Evolutionary conservation across 768 basidiomycete species (phyloP).

Genomic region (Mycena sanguinolenta): DNA sequence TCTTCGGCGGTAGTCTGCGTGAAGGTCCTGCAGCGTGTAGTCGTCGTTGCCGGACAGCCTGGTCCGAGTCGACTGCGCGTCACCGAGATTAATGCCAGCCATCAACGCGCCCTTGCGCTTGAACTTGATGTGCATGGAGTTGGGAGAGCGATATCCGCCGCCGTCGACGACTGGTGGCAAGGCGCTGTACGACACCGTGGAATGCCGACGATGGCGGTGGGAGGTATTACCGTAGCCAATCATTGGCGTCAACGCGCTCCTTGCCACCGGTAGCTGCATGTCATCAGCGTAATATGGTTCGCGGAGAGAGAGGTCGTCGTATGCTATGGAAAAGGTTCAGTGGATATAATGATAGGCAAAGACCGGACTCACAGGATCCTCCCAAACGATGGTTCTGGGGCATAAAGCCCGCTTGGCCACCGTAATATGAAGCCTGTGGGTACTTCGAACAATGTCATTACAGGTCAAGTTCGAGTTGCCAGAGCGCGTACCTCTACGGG

Average conservation of each 20-base stretch:
- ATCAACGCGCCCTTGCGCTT: slow-evolving; percentile 78
- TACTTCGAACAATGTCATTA: slow-evolving; percentile 49
- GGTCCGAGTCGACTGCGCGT: slow-evolving; percentile 72
- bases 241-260: slow-evolving; percentile 48
- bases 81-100: slow-evolving; percentile 74
- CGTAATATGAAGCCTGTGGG: slow-evolving; percentile 62
- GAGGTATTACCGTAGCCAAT: slow-evolving; percentile 45
- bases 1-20: slow-evolving; percentile 70
- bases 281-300: slow-evolving; percentile 66
- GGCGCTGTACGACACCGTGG: slow-evolving; percentile 61
- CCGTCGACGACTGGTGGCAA: slow-evolving; percentile 53
- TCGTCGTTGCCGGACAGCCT: slow-evolving; percentile 72
- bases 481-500: slow-evolving; percentile 52
- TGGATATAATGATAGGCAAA: slow-evolving; percentile 2
- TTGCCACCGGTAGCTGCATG: slow-evolving; percentile 53
- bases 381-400: slow-evolving; percentile 57
- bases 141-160: slow-evolving; percentile 59
- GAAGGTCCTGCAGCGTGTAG: slow-evolving; percentile 75
- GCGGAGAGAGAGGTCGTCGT: slow-evolving; percentile 62
- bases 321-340: slow-evolving; percentile 50
- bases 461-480: not conserved
- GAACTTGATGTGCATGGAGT: slow-evolving; percentile 73
- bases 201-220: slow-evolving; percentile 61
- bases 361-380: slow-evolving; percentile 53
- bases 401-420: slow-evolving; percentile 50